These are phyloP conservation scores for Phytophthora citrophthora DNA, from an alignment of 352 stramenopile genomes.

Conservation along the genomic window DNA sequence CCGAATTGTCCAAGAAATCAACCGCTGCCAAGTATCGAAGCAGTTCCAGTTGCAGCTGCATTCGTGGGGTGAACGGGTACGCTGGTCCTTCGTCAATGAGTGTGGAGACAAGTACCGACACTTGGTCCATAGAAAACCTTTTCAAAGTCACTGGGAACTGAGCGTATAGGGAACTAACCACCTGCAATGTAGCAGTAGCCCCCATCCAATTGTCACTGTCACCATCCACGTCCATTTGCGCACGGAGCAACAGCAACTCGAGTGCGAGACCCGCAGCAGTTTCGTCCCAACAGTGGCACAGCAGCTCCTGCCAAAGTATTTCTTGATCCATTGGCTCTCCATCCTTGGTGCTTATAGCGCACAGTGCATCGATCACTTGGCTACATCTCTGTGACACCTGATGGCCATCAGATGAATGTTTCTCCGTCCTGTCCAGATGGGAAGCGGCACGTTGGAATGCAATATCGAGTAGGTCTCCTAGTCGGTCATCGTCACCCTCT, in stretches of 20 bases:
- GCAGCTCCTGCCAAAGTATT: constrained; percentile 4
- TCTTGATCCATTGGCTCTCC: not conserved
- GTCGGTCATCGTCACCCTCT: not conserved
- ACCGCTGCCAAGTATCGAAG: constrained; percentile 7
- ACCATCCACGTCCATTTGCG: not conserved
- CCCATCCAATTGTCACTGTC: not conserved
- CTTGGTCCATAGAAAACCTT: constrained; percentile 12
- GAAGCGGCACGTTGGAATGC: not conserved
- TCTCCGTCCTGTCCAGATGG: not conserved
- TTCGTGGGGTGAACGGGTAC: constrained; percentile 8
- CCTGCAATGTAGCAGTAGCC: not conserved
- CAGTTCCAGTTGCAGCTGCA: constrained; percentile 13
- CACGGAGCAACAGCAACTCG: constrained; percentile 13
- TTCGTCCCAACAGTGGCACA: constrained; percentile 13
- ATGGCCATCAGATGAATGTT: not conserved
- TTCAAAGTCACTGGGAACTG: constrained; percentile 5
- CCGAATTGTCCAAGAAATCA: constrained; percentile 12
- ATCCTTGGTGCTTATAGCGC: not conserved
- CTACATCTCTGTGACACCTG: not conserved
- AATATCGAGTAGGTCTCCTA: constrained; percentile 8
- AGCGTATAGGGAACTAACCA: constrained; percentile 1
- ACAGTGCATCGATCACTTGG: constrained; percentile 8
- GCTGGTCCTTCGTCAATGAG: constrained; percentile 18
- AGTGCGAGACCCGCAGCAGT: constrained; percentile 14
- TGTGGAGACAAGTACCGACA: constrained; percentile 6